Evolutionary conservation across 2,329 filamentous ascomycete species (phyloP), one percentile per base, ranked within the genome.

Genomic region (Hypoxylon rubiginosum): DNA sequence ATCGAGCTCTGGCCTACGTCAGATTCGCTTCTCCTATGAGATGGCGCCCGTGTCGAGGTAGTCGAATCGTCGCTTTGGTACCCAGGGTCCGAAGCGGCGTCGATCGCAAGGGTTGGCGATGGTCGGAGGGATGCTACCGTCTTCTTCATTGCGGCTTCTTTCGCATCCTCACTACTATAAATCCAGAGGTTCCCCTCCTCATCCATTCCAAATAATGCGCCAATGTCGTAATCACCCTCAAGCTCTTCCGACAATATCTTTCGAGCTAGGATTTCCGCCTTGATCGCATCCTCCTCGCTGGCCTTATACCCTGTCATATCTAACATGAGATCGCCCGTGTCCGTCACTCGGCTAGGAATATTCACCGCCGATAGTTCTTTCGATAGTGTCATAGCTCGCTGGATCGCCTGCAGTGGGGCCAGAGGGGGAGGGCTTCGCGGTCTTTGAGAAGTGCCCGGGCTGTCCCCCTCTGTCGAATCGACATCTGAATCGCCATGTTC

Each of bases 121-220:
- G 81, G 78, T 17, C 82, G 80, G 51, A 86, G 75, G 9, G 84
- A 81, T 7, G 83, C 81, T 60, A 87, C 85, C 66, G 85, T 86
- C 72, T 82, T 86, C 77, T 91, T 90, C 82, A 91, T 91, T 32
- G 95, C 95, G 6, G 92, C 91, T 73, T 96, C 91, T 76, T 97
- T 98, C 24, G 96, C 94, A 75, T 97, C 94, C 78, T 98, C 94
- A 73, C 94, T 98, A 80, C 94, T 96, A 82, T 99, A 99, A 71
- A 99, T 98, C 95, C 96, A 98, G n/a, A 99, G 85, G 74, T 99
- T 99, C 6, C 96, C 96, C 64, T 96, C 90, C 75, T 97, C 94
- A 76, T 99, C 96, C 48, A 96, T 95, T 11, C 94, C 96, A 73
- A 99, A 97, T 30, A 99, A 85, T 1, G 95, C 91, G 5, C 96